Percentiles rank a stretch among this genome's conserved stretches.
Evolutionary conservation across 257 asterid species (phyloP).

Genomic region (Verbascum thapsus): DNA sequence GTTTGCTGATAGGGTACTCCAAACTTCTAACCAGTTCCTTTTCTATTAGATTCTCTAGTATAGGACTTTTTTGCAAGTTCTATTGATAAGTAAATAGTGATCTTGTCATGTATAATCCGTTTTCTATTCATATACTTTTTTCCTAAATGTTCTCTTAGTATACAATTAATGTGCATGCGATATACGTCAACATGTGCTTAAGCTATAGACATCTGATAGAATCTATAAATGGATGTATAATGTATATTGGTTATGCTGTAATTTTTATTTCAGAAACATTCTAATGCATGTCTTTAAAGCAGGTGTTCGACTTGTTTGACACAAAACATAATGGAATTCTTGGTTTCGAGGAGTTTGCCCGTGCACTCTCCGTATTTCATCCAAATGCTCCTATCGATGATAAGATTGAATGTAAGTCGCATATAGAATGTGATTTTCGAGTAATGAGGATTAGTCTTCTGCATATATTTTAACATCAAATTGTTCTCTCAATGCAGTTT

Average conservation of each 20-base stretch:
- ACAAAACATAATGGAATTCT: conserved; percentile 96
- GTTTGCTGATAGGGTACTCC: conserved; percentile 93
- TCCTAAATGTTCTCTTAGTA: not conserved
- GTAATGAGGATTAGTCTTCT: not conserved
- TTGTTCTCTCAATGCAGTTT: conserved; percentile 66
- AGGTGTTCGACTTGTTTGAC: conserved; percentile 97
- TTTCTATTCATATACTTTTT: conserved; percentile 7
- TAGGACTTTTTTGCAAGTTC: conserved; percentile 5
- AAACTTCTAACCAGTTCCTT: conserved; percentile 3
- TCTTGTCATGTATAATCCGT: conserved; percentile 7
- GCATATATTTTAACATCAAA: conserved; percentile 1
- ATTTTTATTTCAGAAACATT: too few relatives aligned
- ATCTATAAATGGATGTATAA: not conserved
- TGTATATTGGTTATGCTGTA: too few relatives aligned
- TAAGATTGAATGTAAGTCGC: conserved; percentile 79
- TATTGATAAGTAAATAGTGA: conserved; percentile 14
- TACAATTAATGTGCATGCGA: too few relatives aligned
- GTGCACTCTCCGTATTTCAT: conserved; percentile 97
- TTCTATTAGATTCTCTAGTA: not conserved
- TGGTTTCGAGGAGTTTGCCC: conserved; percentile 97
- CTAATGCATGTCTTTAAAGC: conserved; percentile 28
- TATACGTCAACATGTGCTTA: not conserved
- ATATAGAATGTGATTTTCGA: conserved; percentile 19
- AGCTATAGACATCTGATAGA: not conserved
- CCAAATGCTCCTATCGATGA: conserved; percentile 97